Base-by-base conservation (phyloP, 116 monocot genomes). In the Posidonia oceanica region DNA sequence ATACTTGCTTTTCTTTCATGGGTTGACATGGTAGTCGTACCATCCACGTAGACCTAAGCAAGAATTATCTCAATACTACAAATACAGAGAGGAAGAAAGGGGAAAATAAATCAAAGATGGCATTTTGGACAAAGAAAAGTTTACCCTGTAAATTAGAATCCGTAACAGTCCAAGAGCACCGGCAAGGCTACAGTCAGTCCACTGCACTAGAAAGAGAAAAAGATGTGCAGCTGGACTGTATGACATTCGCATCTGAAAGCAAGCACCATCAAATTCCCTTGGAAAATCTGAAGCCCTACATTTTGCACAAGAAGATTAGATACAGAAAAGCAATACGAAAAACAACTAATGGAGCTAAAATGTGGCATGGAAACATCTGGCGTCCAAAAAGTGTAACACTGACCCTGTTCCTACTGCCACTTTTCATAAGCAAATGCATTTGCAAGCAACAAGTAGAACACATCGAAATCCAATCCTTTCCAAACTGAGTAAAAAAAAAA, bases 1-100 rank as follows among this genome's bases (percentile, higher is more conserved):
- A 89, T 71, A 70, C 81, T 93, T 54, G 93, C 88, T 83, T 89
- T 93, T 72, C 89, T 89, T 83, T 93, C 89, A 69, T 87, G 84
- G 56, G 89, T 86, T 21, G 89, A 82, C 89, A 89, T 89, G 21
- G 89, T 93, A 23, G 89, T 89, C 11, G 89, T 84, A 71, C 93
- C 93, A 84, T 93, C 93, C 52, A 81, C 80, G 79, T 89, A 83
- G 74, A 88, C 93, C 93, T 93, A 60, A 61, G 20, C 51, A 40
- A 56, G 13, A 16, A 55, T 65, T 10, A 62, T 51, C 61, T 52
- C 18, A 72, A 39, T 72, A 73, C 22, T 22, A 64, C 10, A 17
- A 48, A 48, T 48, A 10, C 48, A 48, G 12, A 44, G 44, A 44
- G 44, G 44, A 44, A 4, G 7, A 44, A 48, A 48, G 12, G 7